Evolutionary conservation across 2,329 filamentous ascomycete genomes (phyloP).

Genomic region (Claviceps fusiformis): DNA sequence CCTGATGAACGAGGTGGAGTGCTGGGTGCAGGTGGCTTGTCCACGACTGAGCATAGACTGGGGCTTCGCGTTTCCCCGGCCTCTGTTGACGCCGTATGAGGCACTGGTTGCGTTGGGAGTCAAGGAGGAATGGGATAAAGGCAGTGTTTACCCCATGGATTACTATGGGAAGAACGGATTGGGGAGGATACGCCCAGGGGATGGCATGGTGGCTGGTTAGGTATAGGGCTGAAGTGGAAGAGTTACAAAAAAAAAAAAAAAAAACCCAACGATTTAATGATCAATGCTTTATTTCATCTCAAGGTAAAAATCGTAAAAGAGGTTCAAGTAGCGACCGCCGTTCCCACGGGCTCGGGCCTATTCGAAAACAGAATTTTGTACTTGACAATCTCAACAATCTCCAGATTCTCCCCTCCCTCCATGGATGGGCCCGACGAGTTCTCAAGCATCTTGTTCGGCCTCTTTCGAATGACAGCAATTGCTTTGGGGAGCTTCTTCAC

Average conservation of each 20-base stretch:
- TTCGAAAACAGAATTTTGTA: conserved; percentile 76
- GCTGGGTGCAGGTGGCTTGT: conserved; percentile 97
- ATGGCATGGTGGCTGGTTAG: not conserved
- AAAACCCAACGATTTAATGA: not conserved
- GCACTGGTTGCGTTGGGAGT: conserved; percentile 79
- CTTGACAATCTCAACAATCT: conserved; percentile 77
- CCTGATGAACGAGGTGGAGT: conserved; percentile 87
- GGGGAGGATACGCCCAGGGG: conserved; percentile 54
- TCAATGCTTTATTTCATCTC: not conserved
- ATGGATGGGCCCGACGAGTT: conserved; percentile 24
- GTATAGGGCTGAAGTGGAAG: not conserved
- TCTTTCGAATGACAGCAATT: conserved; percentile 61
- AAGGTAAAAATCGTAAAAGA: not conserved
- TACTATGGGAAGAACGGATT: conserved; percentile 90
- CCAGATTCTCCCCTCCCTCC: conserved; percentile 40
- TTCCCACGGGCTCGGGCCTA: conserved; percentile 74
- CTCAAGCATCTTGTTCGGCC: conserved; percentile 29
- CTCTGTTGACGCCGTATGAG: conserved; percentile 87
- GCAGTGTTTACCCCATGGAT: conserved; percentile 79
- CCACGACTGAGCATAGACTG: conserved; percentile 96
- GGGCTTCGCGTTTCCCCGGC: conserved; percentile 89
- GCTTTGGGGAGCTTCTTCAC: conserved; percentile 74
- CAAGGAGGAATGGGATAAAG: conserved; percentile 54
- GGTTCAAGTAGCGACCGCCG: conserved; percentile 4
- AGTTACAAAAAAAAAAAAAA: not conserved